Evolutionary conservation across 352 stramenopile species (phyloP).

Genomic region (Pythium insidiosum): DNA sequence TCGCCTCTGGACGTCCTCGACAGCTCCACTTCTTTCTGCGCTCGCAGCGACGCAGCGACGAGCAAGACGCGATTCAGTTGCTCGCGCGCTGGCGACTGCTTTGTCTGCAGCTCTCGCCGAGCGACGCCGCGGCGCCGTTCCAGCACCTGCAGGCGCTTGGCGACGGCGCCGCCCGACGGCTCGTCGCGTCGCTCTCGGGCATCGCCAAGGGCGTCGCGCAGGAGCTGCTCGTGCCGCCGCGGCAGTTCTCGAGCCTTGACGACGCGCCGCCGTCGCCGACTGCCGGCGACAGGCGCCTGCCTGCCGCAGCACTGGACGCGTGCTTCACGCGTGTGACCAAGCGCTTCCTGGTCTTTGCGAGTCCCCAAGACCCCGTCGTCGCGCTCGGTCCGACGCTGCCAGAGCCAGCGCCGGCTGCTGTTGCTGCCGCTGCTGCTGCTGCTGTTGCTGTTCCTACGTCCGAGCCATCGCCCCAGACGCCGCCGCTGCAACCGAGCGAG

Average conservation of each 20-base stretch:
- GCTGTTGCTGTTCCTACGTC: no score
- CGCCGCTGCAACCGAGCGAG: background rate
- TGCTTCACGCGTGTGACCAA: constrained; percentile 13
- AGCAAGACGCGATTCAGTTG: constrained; percentile 35
- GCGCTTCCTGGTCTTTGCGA: constrained; percentile 15
- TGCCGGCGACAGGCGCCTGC: background rate
- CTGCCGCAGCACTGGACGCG: no score
- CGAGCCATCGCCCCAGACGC: background rate
- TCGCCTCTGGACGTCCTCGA: background rate
- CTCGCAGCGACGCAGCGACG: constrained; percentile 21
- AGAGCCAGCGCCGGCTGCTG: no score
- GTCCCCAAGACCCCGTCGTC: constrained; percentile 3
- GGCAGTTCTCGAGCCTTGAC: background rate
- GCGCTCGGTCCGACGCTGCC: background rate
- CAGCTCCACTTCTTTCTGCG: constrained; percentile 46
- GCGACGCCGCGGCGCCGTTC: constrained; percentile 44
- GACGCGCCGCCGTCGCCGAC: background rate
- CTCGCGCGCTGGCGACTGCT: constrained; percentile 59
- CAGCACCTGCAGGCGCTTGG: constrained; percentile 24
- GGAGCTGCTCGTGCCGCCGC: constrained; percentile 7
- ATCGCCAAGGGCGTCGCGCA: constrained; percentile 14
- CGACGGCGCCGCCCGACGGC: constrained; percentile 2
- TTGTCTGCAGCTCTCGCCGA: constrained; percentile 30
- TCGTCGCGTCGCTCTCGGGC: constrained; percentile 7
- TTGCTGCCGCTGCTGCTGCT: no score